A percentile compares a stretch with the other conserved stretches of the same genome.
These are phyloP conservation scores for Grosmannia huntii DNA, from an alignment of 2,329 filamentous ascomycete species.

Conservation along the genomic window DNA sequence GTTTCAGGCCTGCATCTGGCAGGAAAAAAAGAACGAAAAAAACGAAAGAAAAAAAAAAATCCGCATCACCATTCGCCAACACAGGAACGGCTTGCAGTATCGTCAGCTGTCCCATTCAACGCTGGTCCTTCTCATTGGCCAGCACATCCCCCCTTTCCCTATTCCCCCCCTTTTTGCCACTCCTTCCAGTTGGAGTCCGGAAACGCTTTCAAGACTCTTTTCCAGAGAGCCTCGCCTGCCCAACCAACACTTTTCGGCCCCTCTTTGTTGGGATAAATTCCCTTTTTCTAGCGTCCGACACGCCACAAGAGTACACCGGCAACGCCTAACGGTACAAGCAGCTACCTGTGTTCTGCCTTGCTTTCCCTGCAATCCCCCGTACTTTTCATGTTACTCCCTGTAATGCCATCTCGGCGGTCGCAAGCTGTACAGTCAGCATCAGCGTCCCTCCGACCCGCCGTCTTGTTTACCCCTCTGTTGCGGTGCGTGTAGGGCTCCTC, in stretches of 20 bases:
- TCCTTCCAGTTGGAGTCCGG: too few species aligned
- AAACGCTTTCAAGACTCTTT: too few species aligned
- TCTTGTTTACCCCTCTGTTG: background rate
- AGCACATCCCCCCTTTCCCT: too few species aligned
- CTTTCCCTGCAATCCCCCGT: background rate
- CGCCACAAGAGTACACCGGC: too few species aligned
- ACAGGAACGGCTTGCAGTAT: background rate
- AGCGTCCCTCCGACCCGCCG: too few species aligned
- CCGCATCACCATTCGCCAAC: background rate
- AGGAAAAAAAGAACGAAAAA: background rate
- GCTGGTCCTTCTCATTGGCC: too few species aligned
- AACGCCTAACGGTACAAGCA: background rate
- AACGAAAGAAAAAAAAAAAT: background rate
- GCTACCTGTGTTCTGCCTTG: background rate
- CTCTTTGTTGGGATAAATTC: background rate
- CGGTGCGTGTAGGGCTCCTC: background rate
- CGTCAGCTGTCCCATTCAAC: background rate
- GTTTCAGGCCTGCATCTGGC: background rate
- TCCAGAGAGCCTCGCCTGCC: background rate
- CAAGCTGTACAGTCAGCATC: too few species aligned
- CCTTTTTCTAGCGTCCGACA: background rate
- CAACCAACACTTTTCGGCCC: background rate
- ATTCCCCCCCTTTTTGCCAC: too few species aligned
- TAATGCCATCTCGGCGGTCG: too few species aligned
- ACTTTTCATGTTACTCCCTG: background rate